Percentiles rank a stretch among this genome's conserved stretches.
Evolutionary conservation across 257 asterid genomes (phyloP).

Genomic region (Lycium barbarum): DNA sequence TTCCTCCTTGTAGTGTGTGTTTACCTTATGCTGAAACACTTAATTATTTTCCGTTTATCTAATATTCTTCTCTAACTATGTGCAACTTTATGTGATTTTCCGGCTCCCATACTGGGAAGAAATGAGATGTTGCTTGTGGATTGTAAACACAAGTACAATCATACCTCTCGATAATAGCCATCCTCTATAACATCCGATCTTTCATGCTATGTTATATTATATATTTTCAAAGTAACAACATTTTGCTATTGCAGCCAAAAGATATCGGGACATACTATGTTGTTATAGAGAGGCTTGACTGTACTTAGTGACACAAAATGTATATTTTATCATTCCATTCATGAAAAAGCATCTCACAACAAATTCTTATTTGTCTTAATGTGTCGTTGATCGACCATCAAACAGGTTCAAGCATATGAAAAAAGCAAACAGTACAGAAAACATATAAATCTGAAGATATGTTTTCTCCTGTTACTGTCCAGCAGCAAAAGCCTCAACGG

Average conservation of each 20-base stretch:
- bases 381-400: neutral
- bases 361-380: neutral
- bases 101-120: neutral
- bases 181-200: too few relatives aligned
- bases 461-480: conserved; percentile 49
- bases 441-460: neutral
- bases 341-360: neutral
- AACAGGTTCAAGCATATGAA: neutral
- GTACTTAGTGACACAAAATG: neutral
- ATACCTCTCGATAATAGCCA: too few relatives aligned
- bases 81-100: conserved; percentile 7
- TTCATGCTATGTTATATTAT: too few relatives aligned
- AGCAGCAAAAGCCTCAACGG: conserved; percentile 75
- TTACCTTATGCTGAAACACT: neutral
- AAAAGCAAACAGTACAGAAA: neutral
- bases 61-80: neutral
- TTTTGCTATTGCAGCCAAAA: too few relatives aligned
- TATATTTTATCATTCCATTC: conserved; percentile 1
- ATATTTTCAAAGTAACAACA: too few relatives aligned
- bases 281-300: too few relatives aligned
- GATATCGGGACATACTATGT: too few relatives aligned
- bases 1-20: neutral
- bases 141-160: neutral
- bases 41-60: neutral
- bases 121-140: neutral